These are phyloP conservation scores for Rheum nobile DNA, from an alignment of 148 eudicot genomes.

Conservation along the genomic window DNA sequence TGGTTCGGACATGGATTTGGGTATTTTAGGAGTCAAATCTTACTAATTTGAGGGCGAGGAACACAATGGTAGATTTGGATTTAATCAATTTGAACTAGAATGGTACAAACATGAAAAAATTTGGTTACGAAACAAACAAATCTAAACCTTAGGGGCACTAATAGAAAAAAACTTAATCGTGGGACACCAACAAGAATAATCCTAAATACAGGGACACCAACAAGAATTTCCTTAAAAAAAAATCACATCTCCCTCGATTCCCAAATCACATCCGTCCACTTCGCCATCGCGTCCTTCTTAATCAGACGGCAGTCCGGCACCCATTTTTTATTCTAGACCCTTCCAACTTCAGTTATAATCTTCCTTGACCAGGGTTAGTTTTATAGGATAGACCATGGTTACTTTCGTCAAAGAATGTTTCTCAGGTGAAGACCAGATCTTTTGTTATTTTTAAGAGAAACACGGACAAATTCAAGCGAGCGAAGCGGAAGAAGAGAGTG, in stretches of 20 bases:
- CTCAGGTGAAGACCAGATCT: background rate
- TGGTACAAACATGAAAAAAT: no score
- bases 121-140: no score
- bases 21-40: no score
- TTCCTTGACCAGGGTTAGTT: background rate
- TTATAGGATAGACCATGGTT: background rate
- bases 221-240: no score
- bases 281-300: background rate
- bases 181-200: no score
- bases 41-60: no score
- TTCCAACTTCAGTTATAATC: background rate
- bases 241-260: background rate
- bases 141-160: no score
- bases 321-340: background rate
- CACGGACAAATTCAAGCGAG: background rate
- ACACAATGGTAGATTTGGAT: no score
- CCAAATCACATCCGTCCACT: background rate
- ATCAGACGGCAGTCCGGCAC: background rate
- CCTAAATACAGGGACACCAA: no score
- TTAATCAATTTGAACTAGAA: no score
- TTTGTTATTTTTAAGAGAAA: background rate
- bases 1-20: no score
- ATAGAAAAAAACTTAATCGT: no score
- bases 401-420: background rate
- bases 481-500: conserved; percentile 1